Conservation (phyloP, 805 yeast species). For the Ogataea dorogensis region DNA sequence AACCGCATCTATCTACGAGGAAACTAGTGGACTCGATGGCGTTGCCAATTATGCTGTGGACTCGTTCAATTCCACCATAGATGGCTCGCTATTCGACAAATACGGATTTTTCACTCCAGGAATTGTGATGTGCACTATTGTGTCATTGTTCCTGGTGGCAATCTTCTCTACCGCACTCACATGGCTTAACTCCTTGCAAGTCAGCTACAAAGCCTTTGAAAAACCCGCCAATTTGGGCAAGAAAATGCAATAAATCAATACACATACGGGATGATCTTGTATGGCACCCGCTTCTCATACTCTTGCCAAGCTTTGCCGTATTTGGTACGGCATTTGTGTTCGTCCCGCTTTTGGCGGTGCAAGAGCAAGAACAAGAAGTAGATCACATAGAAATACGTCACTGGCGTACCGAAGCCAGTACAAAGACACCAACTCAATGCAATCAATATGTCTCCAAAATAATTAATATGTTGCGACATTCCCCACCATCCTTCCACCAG, state of each 20-base stretch:
- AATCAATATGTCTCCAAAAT: conserved; percentile 92
- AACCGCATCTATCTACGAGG: conserved; percentile 23
- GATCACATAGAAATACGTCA: conserved; percentile 83
- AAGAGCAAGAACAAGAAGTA: conserved; percentile 80
- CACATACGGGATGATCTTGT: conserved; percentile 84
- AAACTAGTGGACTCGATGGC: conserved; percentile 2
- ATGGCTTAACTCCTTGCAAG: conserved; percentile 71
- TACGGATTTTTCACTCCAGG: conserved; percentile 81
- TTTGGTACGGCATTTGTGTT: conserved; percentile 81
- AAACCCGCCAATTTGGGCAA: conserved; percentile 56
- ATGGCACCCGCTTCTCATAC: conserved; percentile 80
- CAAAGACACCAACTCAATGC: conserved; percentile 92
- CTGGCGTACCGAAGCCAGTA: conserved; percentile 75
- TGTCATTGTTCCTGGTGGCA: conserved; percentile 55
- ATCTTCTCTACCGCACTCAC: conserved; percentile 61
- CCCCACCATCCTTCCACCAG: conserved; percentile 97
- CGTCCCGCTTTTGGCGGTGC: conserved; percentile 91
- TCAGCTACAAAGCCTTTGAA: conserved; percentile 81
- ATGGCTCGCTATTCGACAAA: conserved; percentile 52
- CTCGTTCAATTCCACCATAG: conserved; percentile 11
- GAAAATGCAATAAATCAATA: conserved; percentile 53
- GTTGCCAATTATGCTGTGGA: conserved; percentile 2
- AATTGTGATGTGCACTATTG: conserved; percentile 70
- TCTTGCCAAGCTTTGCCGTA: conserved; percentile 85
- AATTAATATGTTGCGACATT: conserved; percentile 86